Evolutionary conservation across 2,329 filamentous ascomycete genomes (phyloP).

Genomic region (Colletotrichum cordylinicola): DNA sequence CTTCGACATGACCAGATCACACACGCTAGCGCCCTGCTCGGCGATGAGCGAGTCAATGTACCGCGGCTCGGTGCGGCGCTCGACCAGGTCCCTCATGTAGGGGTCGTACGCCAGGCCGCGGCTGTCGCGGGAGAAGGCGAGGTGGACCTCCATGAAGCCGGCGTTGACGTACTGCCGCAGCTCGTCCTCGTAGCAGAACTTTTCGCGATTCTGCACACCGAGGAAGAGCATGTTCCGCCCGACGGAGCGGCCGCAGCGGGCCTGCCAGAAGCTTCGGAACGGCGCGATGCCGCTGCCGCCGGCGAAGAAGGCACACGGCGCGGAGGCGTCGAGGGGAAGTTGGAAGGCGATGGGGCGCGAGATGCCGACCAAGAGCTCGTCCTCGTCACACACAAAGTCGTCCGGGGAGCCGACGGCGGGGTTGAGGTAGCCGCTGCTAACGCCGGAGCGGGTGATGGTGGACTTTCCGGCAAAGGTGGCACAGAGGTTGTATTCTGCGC

Average conservation of each 20-base stretch:
- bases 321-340: conserved; percentile 53
- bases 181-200: conserved; percentile 56
- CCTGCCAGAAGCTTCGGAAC: conserved; percentile 60
- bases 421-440: conserved; percentile 60
- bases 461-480: conserved; percentile 41
- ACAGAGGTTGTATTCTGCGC: conserved; percentile 55
- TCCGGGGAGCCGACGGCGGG: conserved; percentile 39
- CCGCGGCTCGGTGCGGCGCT: conserved; percentile 52
- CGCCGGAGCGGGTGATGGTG: conserved; percentile 44
- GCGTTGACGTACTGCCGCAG: conserved; percentile 50
- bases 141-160: conserved; percentile 56
- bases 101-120: conserved; percentile 51
- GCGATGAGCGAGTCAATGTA: conserved; percentile 59
- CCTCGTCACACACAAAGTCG: conserved; percentile 43
- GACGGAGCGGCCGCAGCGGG: conserved; percentile 41
- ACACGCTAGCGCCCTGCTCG: conserved; percentile 55
- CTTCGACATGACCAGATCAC: conserved; percentile 62
- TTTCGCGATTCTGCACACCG: conserved; percentile 57
- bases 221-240: conserved; percentile 55
- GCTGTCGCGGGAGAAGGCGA: conserved; percentile 57
- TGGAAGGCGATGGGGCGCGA: conserved; percentile 58
- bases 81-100: conserved; percentile 47
- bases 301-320: conserved; percentile 58
- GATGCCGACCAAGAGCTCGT: conserved; percentile 56
- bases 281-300: conserved; percentile 60